Evolutionary conservation across 345 rosid species (phyloP), one percentile per base, ranked within the genome.

Genomic region (Sisymbrium irio): DNA sequence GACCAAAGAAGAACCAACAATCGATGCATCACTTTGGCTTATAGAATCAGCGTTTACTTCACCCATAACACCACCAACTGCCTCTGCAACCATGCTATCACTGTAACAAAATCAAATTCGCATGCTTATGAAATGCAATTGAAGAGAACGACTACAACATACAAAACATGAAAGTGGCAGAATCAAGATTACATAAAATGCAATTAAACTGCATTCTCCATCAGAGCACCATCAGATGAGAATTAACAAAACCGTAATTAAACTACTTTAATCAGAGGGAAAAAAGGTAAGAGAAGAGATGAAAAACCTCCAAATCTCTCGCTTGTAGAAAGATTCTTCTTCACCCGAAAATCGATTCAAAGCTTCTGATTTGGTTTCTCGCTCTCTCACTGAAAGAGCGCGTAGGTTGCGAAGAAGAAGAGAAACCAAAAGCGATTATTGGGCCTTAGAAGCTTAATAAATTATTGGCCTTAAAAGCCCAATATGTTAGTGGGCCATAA

Each of bases 31-130:
- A 60, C 4, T 42, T 8, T 42, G 3, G 47, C 18, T 42, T 42
- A 62, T 12, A 11, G 65, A 22, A 56, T 32, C 40, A 42, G 36
- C 77, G 25, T 56, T 72, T 27, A 61, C 83, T 61, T 73, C 15
- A 15, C 19, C 49, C 19, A 44, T 19, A 9, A 44, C 49, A 44
- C 6, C 49, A 44, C 19, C 82, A 9, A 81, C 72, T 18, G 85
- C 50, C 35, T 71, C 83, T 22, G 85, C 78, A 72, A 80, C 80
- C 25, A 78, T 69, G 10, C 81, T 67, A 64, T 88, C 85, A 55
- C 89, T 73, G 55, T 0, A 32, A 32, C 15, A 40, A 40, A 13
- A 4, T 11, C 3, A 22, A 22, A 22, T 22, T 22, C 25, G 25
- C 25, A 22, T 22, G 1, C 25, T 22, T 22, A 22, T 22, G 3